These are phyloP conservation scores for Stellera chamaejasme DNA, from an alignment of 345 rosid species.

Conservation along the genomic window DNA sequence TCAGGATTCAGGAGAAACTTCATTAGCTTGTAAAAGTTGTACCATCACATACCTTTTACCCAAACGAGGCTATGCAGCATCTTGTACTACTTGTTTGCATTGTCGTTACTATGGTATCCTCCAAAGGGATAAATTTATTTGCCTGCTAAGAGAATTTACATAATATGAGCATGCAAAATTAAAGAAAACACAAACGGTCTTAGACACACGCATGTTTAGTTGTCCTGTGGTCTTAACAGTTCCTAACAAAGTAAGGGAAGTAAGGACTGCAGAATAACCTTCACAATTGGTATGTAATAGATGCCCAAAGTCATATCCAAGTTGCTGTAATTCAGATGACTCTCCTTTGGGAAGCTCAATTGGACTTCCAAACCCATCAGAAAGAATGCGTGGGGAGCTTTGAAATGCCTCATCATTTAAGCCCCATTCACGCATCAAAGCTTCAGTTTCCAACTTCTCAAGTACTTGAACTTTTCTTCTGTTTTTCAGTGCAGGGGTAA, in stretches of 20 bases:
- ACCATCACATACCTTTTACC: no score
- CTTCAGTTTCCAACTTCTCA: slow-evolving; percentile 71
- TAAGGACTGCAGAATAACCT: slow-evolving; percentile 48
- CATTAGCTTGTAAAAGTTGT: no score
- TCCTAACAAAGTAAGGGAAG: slow-evolving; percentile 35
- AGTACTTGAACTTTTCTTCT: slow-evolving; percentile 46
- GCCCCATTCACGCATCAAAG: slow-evolving; percentile 51
- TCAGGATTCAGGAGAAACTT: no score
- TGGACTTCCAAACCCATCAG: slow-evolving; percentile 90
- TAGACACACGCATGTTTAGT: slow-evolving; percentile 57
- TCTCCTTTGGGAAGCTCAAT: slow-evolving; percentile 37
- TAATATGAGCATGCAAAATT: slow-evolving; percentile 46
- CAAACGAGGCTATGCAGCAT: no score
- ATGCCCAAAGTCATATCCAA: slow-evolving; percentile 45
- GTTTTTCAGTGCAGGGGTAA: slow-evolving; percentile 22
- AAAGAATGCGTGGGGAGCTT: slow-evolving; percentile 25
- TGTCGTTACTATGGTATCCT: slow-evolving; percentile 8
- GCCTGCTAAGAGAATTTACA: not conserved
- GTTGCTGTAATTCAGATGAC: slow-evolving; percentile 27
- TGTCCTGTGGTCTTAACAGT: slow-evolving; percentile 37
- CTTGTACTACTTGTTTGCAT: not conserved
- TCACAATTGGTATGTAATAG: slow-evolving; percentile 35
- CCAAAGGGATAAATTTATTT: no score
- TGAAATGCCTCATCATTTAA: slow-evolving; percentile 45
- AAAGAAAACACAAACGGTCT: slow-evolving; percentile 43